Conservation (phyloP, 2,329 filamentous ascomycete species). For the Eutypa lata region DNA sequence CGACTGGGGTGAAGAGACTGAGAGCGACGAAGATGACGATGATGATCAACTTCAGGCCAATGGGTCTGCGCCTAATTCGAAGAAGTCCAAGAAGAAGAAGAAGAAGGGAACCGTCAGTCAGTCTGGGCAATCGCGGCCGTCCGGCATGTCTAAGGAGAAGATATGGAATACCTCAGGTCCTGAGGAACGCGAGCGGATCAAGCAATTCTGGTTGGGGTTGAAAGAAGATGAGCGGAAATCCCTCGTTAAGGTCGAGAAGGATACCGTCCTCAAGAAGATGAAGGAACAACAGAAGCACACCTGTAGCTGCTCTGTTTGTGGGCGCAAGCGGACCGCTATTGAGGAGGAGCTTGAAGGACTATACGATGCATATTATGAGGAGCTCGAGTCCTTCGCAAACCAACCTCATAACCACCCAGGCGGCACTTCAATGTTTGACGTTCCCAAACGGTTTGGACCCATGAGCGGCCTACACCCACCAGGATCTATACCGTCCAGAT, state of each 20-base stretch:
- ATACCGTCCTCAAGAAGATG: conserved; percentile 97
- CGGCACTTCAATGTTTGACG: conserved; percentile 65
- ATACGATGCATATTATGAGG: conserved; percentile 97
- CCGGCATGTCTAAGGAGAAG: conserved; percentile 68
- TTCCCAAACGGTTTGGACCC: conserved; percentile 60
- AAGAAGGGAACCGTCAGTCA: conserved; percentile 34
- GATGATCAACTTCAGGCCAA: conserved; percentile 45
- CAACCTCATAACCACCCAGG: conserved; percentile 65
- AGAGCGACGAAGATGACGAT: conserved; percentile 57
- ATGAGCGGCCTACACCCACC: conserved; percentile 54
- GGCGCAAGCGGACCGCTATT: conserved; percentile 91
- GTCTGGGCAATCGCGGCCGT: conserved; percentile 20
- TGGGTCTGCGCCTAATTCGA: conserved; percentile 40
- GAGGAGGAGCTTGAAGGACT: conserved; percentile 97
- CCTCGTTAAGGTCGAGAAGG: conserved; percentile 96
- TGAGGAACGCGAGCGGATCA: conserved; percentile 94
- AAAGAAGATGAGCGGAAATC: conserved; percentile 94
- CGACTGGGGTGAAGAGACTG: conserved; percentile 51
- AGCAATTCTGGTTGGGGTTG: conserved; percentile 94
- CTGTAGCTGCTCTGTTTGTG: conserved; percentile 96
- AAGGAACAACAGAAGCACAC: conserved; percentile 99
- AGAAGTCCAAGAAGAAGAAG: conserved; percentile 70
- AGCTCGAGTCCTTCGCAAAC: conserved; percentile 95
- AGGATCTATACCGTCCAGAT: conserved; percentile 55
- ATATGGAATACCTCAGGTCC: conserved; percentile 97